Conservation (phyloP, 2,329 filamentous ascomycete species). For the Pezicula carpinea region DNA sequence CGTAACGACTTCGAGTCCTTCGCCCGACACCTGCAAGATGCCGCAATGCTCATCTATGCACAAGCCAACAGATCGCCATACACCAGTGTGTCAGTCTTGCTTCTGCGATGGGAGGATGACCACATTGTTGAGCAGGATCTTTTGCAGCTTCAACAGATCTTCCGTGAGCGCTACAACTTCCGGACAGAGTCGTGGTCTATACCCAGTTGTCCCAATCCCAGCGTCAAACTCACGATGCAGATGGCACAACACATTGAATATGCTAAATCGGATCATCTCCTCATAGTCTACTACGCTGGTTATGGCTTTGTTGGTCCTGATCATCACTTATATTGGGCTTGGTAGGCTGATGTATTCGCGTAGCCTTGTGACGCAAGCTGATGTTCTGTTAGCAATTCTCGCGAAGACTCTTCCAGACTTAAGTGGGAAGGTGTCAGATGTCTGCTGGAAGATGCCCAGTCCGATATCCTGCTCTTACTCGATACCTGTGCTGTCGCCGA, state of each 20-base stretch:
- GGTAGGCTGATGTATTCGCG: conserved; percentile 41
- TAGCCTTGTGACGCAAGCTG: conserved; percentile 29
- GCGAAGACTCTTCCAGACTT: conserved; percentile 54
- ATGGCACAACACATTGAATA: conserved; percentile 57
- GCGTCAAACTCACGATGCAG: conserved; percentile 55
- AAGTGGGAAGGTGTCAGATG: conserved; percentile 61
- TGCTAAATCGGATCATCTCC: conserved; percentile 51
- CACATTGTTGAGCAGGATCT: conserved; percentile 48
- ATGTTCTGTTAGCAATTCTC: conserved; percentile 44
- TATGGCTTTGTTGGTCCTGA: conserved; percentile 54
- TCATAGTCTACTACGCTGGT: conserved; percentile 62
- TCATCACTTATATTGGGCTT: conserved; percentile 61
- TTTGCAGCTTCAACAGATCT: conserved; percentile 48
- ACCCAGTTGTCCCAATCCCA: conserved; percentile 53
- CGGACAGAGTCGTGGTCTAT: conserved; percentile 57
- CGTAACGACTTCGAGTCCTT: conserved; percentile 58
- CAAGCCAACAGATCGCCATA: conserved; percentile 56
- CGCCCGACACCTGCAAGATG: conserved; percentile 63
- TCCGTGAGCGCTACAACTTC: conserved; percentile 57
- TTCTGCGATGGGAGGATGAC: conserved; percentile 61
- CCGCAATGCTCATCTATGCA: conserved; percentile 61
- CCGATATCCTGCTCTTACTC: conserved; percentile 57
- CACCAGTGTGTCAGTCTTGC: conserved; percentile 52
- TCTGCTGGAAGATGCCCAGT: conserved; percentile 57
- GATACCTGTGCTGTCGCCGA: conserved; percentile 58